phyloP scores from a whole-genome alignment of 108 stramenopile genomes.

The Fragilaria crotonensis region DNA sequence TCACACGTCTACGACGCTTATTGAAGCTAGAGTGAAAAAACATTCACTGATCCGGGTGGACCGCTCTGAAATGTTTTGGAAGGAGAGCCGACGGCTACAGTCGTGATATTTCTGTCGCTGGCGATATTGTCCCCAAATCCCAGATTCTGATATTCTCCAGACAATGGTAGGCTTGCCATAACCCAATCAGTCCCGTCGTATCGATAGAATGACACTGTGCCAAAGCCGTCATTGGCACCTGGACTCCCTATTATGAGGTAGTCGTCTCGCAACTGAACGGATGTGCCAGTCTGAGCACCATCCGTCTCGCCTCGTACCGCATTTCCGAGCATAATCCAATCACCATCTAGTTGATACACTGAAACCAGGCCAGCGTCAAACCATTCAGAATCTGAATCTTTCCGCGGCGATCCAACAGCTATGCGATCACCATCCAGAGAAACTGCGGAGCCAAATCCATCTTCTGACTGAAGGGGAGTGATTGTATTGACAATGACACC shows the following conservation, averaged over 20 bases:
- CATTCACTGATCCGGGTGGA: slow-evolving; percentile 4
- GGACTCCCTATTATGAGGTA: background rate
- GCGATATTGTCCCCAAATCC: slow-evolving; percentile 17
- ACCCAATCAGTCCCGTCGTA: slow-evolving; percentile 18
- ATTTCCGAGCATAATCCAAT: background rate
- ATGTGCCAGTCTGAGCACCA: background rate
- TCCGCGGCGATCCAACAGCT: slow-evolving; percentile 42
- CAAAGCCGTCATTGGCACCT: background rate
- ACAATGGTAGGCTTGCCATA: background rate
- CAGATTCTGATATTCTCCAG: slow-evolving; percentile 3
- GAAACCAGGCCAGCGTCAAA: slow-evolving; percentile 23
- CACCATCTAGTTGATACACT: slow-evolving; percentile 24
- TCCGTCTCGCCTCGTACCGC: background rate
- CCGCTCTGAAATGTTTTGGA: slow-evolving; percentile 12
- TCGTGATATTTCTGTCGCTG: slow-evolving; percentile 1
- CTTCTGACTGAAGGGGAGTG: slow-evolving; percentile 12
- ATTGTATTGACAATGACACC: slow-evolving; percentile 23
- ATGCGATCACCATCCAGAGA: slow-evolving; percentile 19
- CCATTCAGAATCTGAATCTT: background rate
- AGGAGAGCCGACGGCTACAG: slow-evolving; percentile 20
- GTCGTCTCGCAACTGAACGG: background rate
- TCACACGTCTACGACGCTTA: too few species aligned
- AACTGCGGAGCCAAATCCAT: slow-evolving; percentile 33
- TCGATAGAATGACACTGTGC: background rate
- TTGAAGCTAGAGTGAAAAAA: too few species aligned